Evolutionary conservation across 768 basidiomycete species (phyloP), one percentile per base, ranked within the genome.

Genomic region (Fistulinella prunicolor): DNA sequence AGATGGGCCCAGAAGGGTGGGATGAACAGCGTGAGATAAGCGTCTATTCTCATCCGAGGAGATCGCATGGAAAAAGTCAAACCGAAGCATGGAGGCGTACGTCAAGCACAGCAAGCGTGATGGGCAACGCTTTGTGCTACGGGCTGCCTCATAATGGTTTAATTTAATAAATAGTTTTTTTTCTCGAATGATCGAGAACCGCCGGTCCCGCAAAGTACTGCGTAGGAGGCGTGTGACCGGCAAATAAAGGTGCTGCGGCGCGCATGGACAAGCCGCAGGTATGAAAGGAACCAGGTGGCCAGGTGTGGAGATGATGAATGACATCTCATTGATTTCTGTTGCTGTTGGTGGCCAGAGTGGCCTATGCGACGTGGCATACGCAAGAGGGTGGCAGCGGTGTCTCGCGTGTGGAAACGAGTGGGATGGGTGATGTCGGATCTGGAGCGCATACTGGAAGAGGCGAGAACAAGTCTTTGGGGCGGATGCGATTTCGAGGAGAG

Each of bases 161-260:
- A 32, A 45, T 57, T 17, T 17, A 46, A 50, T 20, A 42, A 48
- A 34, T 28, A 13, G 14, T n/a, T 29, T 38, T 38, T 45, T 39
- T 28, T 38, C 23, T 42, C 4, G 38, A 19, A 28, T 29, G 49
- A 54, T 60, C 52, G 46, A 34, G 44, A 39, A 40, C 26, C 30
- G 45, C 14, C 61, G 62, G 62, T 45, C 42, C 62, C 62, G 62
- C 48, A 16, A 54, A 34, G 1, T 30, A 49, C 57, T 47, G 50
- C 47, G 56, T 16, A 41, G 16, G 38, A 23, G 35, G 36, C n/a
- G n/a, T 20, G 39, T 30, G 24, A 7, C 21, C 42, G 53, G 49
- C 17, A 29, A 56, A 48, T 56, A 42, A 39, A 24, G 13, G 42
- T 38, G 29, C 56, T 58, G 53, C 53, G 53, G 58, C 17, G 16